phyloP scores from a whole-genome alignment of 257 asterid species.

The Eucommia ulmoides region DNA sequence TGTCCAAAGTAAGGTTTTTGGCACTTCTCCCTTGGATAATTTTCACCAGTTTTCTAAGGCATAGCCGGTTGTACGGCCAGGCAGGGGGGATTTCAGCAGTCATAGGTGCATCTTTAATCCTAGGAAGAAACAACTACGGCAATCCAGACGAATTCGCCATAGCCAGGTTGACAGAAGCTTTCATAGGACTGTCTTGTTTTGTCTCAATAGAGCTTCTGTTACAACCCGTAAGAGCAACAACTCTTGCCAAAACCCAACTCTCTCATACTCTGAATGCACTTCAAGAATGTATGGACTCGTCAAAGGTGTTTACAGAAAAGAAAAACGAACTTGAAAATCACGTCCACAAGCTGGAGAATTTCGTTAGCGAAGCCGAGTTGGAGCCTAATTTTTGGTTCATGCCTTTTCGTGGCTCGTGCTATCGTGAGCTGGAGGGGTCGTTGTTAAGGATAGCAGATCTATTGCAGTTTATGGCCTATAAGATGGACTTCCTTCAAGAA shows the following conservation, averaged over 20 bases:
- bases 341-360: conserved; percentile 17
- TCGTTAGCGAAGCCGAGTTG: conserved; percentile 52
- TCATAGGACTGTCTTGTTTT: conserved; percentile 69
- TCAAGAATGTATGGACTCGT: conserved; percentile 21
- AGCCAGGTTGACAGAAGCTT: conserved; percentile 61
- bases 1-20: conserved; percentile 43
- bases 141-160: conserved; percentile 70
- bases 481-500: conserved; percentile 33
- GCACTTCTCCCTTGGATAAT: conserved; percentile 87
- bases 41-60: conserved; percentile 43
- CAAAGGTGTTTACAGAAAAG: conserved; percentile 17
- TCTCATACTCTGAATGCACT: conserved; percentile 24
- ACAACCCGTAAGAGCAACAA: conserved; percentile 75
- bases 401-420: conserved; percentile 51
- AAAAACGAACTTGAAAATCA: conserved; percentile 22
- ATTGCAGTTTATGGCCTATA: conserved; percentile 32
- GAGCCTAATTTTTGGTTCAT: conserved; percentile 90
- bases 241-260: conserved; percentile 50
- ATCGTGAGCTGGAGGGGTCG: conserved; percentile 34
- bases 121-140: conserved; percentile 66
- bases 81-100: conserved; percentile 82
- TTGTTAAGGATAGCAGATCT: conserved; percentile 45
- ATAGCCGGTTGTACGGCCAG: conserved; percentile 76
- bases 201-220: conserved; percentile 55
- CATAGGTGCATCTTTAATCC: conserved; percentile 60